Base-by-base conservation (phyloP, 768 basidiomycete genomes). In the Amanita exitialis region DNA sequence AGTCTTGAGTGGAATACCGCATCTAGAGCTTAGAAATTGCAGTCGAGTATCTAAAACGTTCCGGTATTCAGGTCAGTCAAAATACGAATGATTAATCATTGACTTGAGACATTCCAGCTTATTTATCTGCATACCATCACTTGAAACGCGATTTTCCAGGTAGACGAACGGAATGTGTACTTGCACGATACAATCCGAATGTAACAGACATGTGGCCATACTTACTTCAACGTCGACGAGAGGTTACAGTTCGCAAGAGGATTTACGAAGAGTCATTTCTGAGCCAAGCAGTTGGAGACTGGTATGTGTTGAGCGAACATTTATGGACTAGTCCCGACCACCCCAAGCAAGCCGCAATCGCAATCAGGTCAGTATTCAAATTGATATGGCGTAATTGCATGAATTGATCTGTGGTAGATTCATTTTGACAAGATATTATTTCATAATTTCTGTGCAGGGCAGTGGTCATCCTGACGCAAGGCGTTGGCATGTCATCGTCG, bases 121-220 rank as follows among this genome's bases (percentile, higher is more conserved):
- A 83, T 63, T 68, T 84, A 3, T 80, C 84, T 9, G 84, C 86
- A 0, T 58, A 61, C 10, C 63, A 72, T 47, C 73, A 75, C 32
- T 69, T 89, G 13, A 67, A 63, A 20, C 51, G 68, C 32, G 42
- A 13, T 86, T 76, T 58, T 39, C 68, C 64, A 80, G 38, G 64
- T 66, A 15, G n/a, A 37, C 18, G 52, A 16, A 46, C 52, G 16
- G 43, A 51, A 37, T 32, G 54, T 0, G 47, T 79, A 6, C 53
- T 77, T 44, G 52, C 64, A 41, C 60, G 62, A 9, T 65, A 76
- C 56, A 62, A 74, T 13, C 63, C 52, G 18, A 71, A 68, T 15
- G 79, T 73, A 64, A 77, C 73, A 1, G 79, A 88, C 55, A 68
- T 83, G 59, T 90, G 87, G 87, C 83, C 86, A 6, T 88, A 88